These are phyloP conservation scores for Cystobasidium onofrii DNA, from an alignment of 768 basidiomycete genomes.

Conservation along the genomic window DNA sequence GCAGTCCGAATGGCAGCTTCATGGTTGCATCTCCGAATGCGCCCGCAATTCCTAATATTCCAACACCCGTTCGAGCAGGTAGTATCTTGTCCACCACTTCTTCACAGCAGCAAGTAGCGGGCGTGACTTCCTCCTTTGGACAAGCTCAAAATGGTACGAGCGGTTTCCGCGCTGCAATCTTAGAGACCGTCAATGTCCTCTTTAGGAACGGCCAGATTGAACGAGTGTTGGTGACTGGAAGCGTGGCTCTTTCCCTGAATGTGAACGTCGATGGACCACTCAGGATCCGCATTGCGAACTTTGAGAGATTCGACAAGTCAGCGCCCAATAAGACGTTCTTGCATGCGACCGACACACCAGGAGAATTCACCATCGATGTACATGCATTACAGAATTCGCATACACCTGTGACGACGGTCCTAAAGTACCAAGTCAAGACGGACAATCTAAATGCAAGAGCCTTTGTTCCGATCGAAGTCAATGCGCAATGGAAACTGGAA, in stretches of 20 bases:
- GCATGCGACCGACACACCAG: constrained; percentile 41
- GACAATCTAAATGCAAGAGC: constrained; percentile 29
- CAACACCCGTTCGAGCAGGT: constrained; percentile 31
- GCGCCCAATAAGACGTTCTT: constrained; percentile 48
- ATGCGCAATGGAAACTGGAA: constrained; percentile 47
- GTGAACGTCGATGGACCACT: constrained; percentile 37
- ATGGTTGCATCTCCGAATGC: constrained; percentile 1
- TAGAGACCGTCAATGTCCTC: constrained; percentile 48
- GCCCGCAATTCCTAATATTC: background rate
- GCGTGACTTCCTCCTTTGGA: constrained; percentile 16
- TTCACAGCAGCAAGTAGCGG: constrained; percentile 31
- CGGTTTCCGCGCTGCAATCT: constrained; percentile 45
- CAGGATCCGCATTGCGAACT: constrained; percentile 45
- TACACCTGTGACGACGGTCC: constrained; percentile 40
- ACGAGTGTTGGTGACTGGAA: constrained; percentile 47
- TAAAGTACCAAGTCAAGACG: constrained; percentile 49
- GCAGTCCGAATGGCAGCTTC: background rate
- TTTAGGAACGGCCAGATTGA: constrained; percentile 43
- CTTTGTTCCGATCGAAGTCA: constrained; percentile 45
- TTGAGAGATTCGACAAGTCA: constrained; percentile 48
- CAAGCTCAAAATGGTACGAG: constrained; percentile 39
- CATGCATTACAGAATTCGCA: constrained; percentile 38
- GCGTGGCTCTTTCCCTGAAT: constrained; percentile 43
- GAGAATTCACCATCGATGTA: constrained; percentile 46
- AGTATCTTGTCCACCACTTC: constrained; percentile 36